Base-by-base conservation (phyloP, 2,329 filamentous ascomycete genomes). In the Dendrostoma leiphaemia region DNA sequence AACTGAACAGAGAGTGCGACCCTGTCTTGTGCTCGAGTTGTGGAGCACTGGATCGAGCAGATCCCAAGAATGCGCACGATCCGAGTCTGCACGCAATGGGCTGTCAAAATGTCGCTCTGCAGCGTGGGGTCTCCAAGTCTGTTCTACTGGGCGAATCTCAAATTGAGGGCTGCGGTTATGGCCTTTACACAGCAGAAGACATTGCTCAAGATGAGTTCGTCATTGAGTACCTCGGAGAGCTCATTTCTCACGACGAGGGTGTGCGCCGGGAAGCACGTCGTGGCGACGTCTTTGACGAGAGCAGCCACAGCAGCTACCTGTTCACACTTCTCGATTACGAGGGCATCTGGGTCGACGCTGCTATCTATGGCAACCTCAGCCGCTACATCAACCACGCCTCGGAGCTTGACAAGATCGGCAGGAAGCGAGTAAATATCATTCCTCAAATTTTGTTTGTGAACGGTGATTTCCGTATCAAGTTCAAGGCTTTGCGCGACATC, bases 381-480 rank as follows among this genome's bases (percentile, higher is more conserved):
- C 84, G 90, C 4, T 94, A 91, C 70, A 90, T 94, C 67, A 94
- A 95, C 68, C 89, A 93, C 62, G 85, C 88, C 13, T 77, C 78
- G 1, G 74, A 77, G 45, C 67, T 69, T 41, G 73, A 77, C 57
- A 73, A 74, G 57, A 63, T 74, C 60, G 66, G 88, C 51, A 54
- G 48, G 47, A 57, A 57, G 37, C 38, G 45, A 13, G 85, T 85
- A 64, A 83, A 85, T 59, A 81, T 84, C 56, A 79, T 74, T 15
- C 81, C 88, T 2, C 81, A 82, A 54, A 86, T 90, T 50, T 69
- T 88, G 15, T 82, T 90, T 48, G 89, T 90, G 54, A 90, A 90
- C 62, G 86, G 86, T 23, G 85, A 89, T 58, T 86, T 86, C 61
- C 82, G 90, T 13, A 90, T 94, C 65, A 88, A 85, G 41, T 88